phyloP scores from a whole-genome alignment of 106 monocot genomes.

The Dendrobium chrysotoxum region DNA sequence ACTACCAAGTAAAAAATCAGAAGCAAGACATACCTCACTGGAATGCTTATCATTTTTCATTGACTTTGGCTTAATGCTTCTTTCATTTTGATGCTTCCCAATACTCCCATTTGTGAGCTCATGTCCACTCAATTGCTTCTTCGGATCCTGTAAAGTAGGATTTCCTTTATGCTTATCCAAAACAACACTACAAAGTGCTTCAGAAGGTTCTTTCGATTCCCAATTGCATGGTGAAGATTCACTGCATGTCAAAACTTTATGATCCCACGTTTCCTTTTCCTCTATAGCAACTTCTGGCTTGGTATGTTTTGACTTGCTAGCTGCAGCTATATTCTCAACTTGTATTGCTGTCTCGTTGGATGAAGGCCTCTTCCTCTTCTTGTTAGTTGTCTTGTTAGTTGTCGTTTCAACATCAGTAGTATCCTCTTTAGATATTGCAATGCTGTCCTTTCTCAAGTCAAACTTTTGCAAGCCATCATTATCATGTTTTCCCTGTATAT shows the following conservation, averaged over 20 bases:
- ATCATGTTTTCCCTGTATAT: conserved; percentile 4
- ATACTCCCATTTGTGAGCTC: conserved; percentile 10
- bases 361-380: conserved; percentile 44
- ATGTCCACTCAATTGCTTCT: conserved; percentile 5
- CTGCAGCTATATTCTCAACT: conserved; percentile 11
- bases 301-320: not conserved
- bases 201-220: not conserved
- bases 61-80: conserved; percentile 16
- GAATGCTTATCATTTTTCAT: conserved; percentile 41
- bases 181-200: not conserved
- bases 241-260: not conserved
- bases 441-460: conserved; percentile 10
- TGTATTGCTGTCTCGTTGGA: conserved; percentile 19
- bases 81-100: conserved; percentile 14
- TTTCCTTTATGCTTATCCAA: conserved; percentile 11
- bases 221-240: not conserved
- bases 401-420: conserved; percentile 21
- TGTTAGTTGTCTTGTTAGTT: conserved; percentile 34
- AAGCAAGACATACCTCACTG: conserved; percentile 27
- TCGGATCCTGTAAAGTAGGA: not conserved
- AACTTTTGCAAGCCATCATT: conserved; percentile 2
- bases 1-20: too few relatives aligned
- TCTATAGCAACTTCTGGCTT: conserved; percentile 10
- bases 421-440: conserved; percentile 6
- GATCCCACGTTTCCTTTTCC: conserved; percentile 10